Evolutionary conservation across 345 rosid genomes (phyloP).

Genomic region (Cardamine chenopodiifolia): DNA sequence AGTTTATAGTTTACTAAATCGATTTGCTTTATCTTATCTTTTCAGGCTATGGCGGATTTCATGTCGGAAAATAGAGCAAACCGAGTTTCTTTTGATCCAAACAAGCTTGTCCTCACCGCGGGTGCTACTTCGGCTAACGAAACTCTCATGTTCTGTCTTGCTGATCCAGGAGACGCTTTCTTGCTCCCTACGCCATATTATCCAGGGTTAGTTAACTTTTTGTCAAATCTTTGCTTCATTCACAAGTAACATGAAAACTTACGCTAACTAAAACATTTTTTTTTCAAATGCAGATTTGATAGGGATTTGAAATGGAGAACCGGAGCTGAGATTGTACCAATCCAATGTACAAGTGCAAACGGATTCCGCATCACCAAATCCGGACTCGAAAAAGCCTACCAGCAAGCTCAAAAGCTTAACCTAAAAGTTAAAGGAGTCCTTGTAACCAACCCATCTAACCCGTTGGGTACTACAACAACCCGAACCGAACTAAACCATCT

Average conservation of each 20-base stretch:
- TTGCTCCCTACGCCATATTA: slow-evolving; percentile 84
- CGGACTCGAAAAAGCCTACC: slow-evolving; percentile 67
- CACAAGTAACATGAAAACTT: slow-evolving; percentile 36
- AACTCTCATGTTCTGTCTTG: slow-evolving; percentile 71
- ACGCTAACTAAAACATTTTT: slow-evolving; percentile 29
- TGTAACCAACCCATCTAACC: slow-evolving; percentile 82
- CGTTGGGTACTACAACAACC: slow-evolving; percentile 64
- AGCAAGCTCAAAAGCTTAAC: slow-evolving; percentile 55
- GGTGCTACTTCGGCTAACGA: slow-evolving; percentile 87
- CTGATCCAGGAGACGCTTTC: slow-evolving; percentile 71
- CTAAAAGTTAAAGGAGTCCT: slow-evolving; percentile 73
- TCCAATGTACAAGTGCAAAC: slow-evolving; percentile 56
- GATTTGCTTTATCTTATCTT: not conserved
- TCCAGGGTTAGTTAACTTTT: slow-evolving; percentile 63
- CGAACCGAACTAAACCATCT: slow-evolving; percentile 64
- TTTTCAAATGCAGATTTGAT: slow-evolving; percentile 54
- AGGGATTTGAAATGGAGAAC: slow-evolving; percentile 75
- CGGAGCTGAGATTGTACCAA: slow-evolving; percentile 62
- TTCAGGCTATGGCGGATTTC: slow-evolving; percentile 68
- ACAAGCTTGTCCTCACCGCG: slow-evolving; percentile 66
- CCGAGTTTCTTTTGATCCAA: slow-evolving; percentile 63
- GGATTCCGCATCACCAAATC: slow-evolving; percentile 56
- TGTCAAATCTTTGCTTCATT: slow-evolving; percentile 25
- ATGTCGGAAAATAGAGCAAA: slow-evolving; percentile 81
- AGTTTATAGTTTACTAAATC: slow-evolving; percentile 22